Percentiles rank a stretch among this genome's conserved stretches.
Evolutionary conservation across 495 filamentous ascomycete genomes (phyloP).

Genomic region (Sabuloglossum arenarium): DNA sequence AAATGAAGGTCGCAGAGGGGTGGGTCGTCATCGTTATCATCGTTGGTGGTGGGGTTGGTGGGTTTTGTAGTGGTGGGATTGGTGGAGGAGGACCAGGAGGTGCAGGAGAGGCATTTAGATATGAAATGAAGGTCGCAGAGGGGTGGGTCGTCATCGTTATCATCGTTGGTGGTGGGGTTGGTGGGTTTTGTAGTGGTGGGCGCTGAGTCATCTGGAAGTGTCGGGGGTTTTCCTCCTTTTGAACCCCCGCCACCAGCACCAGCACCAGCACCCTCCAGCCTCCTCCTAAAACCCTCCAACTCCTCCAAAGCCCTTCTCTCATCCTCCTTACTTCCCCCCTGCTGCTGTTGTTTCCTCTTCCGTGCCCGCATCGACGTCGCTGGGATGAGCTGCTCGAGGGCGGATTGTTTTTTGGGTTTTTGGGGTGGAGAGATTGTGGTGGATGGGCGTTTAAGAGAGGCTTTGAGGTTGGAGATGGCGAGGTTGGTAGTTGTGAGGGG

Average conservation of each 20-base stretch:
- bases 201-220: background rate
- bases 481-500: slow-evolving; percentile 30
- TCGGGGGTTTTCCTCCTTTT: too few relatives aligned
- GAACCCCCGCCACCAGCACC: too few relatives aligned
- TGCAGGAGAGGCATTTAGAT: slow-evolving; percentile 76
- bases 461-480: background rate
- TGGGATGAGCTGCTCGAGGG: slow-evolving; percentile 67
- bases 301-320: too few relatives aligned
- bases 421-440: background rate
- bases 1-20: too few relatives aligned
- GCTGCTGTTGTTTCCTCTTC: slow-evolving; percentile 18
- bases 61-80: slow-evolving; percentile 86
- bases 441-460: background rate
- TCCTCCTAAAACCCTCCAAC: too few relatives aligned
- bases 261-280: too few relatives aligned
- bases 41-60: slow-evolving; percentile 60
- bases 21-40: slow-evolving; percentile 35
- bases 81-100: slow-evolving; percentile 46
- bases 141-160: slow-evolving; percentile 39
- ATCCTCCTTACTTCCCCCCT: slow-evolving; percentile 2
- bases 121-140: slow-evolving; percentile 89
- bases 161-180: slow-evolving; percentile 13
- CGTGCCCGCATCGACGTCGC: slow-evolving; percentile 23
- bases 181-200: slow-evolving; percentile 9
- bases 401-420: slow-evolving; percentile 21